Evolutionary conservation across 192 early-diverging fungal species (phyloP).

Genomic region (Backusella macrospora): DNA sequence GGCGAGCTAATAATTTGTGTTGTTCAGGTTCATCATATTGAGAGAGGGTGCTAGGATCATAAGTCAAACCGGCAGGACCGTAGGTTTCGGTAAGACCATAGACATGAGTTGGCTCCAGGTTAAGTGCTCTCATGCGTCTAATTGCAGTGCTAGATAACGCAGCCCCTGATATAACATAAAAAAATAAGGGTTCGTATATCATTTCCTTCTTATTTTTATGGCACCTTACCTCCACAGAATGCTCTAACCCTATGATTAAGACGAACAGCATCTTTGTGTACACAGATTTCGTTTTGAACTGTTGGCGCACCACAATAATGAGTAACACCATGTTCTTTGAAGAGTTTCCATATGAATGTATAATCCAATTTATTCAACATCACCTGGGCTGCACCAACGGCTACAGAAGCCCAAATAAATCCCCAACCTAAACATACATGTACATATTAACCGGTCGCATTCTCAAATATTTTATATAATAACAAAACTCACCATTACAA

Average conservation of each 20-base stretch:
- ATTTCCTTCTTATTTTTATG: not conserved
- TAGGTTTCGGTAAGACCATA: constrained; percentile 68
- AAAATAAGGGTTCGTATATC: not conserved
- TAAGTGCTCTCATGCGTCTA: constrained; percentile 49
- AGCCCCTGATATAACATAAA: constrained; percentile 50
- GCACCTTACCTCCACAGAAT: constrained; percentile 26
- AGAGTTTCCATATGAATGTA: constrained; percentile 52
- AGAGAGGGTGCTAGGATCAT: constrained; percentile 40
- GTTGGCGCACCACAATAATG: constrained; percentile 64
- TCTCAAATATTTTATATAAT: not conserved
- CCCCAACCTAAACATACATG: constrained; percentile 36
- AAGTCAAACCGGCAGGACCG: constrained; percentile 50
- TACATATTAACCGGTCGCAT: not conserved
- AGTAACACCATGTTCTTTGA: constrained; percentile 50
- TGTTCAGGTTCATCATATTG: constrained; percentile 36
- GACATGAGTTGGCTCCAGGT: constrained; percentile 57
- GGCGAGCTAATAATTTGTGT: constrained; percentile 49
- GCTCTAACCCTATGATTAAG: constrained; percentile 19
- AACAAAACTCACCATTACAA: constrained; percentile 43
- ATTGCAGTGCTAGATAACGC: constrained; percentile 56
- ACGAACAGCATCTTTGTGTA: constrained; percentile 46
- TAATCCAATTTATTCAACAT: constrained; percentile 62
- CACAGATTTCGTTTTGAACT: constrained; percentile 57
- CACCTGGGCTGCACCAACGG: constrained; percentile 43
- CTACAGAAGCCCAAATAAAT: constrained; percentile 30